phyloP scores from a whole-genome alignment of 805 yeast species.

The Ogataea neopini region DNA sequence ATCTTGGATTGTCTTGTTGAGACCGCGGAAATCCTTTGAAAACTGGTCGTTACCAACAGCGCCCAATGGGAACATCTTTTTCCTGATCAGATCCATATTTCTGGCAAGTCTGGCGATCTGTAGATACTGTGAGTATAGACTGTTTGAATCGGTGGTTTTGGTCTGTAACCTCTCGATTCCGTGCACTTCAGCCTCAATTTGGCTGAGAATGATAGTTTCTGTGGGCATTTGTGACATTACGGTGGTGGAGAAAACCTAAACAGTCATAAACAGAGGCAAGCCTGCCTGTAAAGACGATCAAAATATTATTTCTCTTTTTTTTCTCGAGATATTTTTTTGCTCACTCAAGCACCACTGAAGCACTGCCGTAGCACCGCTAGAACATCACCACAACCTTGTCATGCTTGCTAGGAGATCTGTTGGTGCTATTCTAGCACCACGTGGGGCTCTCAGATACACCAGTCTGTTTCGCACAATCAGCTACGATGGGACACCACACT shows the following conservation, averaged over 20 bases:
- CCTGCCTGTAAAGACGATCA: too few species aligned
- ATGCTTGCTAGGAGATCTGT: not conserved
- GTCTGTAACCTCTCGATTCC: not conserved
- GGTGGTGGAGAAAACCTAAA: too few species aligned
- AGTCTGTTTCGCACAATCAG: slow-evolving; percentile 3
- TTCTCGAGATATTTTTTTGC: not conserved
- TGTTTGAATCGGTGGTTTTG: not conserved
- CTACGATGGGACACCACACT: slow-evolving; percentile 32
- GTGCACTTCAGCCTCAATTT: slow-evolving; percentile 3
- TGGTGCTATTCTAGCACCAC: not conserved
- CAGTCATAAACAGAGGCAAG: too few species aligned
- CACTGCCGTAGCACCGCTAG: too few species aligned
- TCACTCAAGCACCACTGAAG: not conserved
- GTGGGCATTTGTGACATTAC: not conserved
- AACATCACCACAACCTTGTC: too few species aligned
- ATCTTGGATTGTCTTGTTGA: slow-evolving; percentile 17
- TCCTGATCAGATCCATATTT: slow-evolving; percentile 22
- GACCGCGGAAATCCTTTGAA: slow-evolving; percentile 14
- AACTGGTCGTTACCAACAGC: not conserved
- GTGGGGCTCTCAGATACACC: not conserved
- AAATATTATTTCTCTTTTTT: not conserved
- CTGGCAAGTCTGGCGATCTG: slow-evolving; percentile 12
- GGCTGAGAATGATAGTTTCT: not conserved
- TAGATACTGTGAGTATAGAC: slow-evolving; percentile 4
- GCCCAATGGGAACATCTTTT: slow-evolving; percentile 8